Evolutionary conservation across 805 yeast species (phyloP), one percentile per base, ranked within the genome.

Genomic region (Myxozyma lipomycoides): DNA sequence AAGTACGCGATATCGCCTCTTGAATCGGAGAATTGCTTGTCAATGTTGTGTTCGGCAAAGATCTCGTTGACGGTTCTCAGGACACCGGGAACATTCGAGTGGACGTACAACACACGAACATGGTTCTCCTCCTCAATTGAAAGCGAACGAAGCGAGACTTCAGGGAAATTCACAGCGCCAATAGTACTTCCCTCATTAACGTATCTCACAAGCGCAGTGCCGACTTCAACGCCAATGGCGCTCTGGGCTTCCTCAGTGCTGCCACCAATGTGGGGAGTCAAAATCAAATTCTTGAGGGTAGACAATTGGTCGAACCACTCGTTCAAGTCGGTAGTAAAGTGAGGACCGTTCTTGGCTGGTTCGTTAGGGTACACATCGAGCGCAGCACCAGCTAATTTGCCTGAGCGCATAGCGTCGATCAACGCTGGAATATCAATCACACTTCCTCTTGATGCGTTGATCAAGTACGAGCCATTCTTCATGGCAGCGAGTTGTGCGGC

Each of bases 131-230:
- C 95, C 67, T 87, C 95, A 70, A 84, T 78, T 64, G 88, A 86
- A 61, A 88, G 75, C 30, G 89, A 84, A 73, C 97, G 86, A 63
- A 93, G 77, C 23, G 91, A 74, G 59, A 93, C 97, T 75, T 93
- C 98, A 65, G 98, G 98, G 95, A 93, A 90, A 79, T 93, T 93
- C 52, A 91, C 98, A 4, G 98, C 90, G 64, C 96, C 98, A 45
- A 79, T 79, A 15, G 98, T 86, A 64, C 82, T 77, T 76, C 98
- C 98, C 76, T 91, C 98, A 73, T 90, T 91, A 70, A 93, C 85
- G 75, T 89, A 93, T 68, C 86, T 87, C 59, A 90, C 77, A 64
- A 93, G 77, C 36, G 95, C 82, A 41, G 84, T 76, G 54, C 84
- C 87, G 55, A 93, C 98, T 75, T 93, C 98, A 55, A 91, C 76